These are phyloP conservation scores for Botrytis deweyae DNA, from an alignment of 2,329 filamentous ascomycete genomes.

Conservation along the genomic window DNA sequence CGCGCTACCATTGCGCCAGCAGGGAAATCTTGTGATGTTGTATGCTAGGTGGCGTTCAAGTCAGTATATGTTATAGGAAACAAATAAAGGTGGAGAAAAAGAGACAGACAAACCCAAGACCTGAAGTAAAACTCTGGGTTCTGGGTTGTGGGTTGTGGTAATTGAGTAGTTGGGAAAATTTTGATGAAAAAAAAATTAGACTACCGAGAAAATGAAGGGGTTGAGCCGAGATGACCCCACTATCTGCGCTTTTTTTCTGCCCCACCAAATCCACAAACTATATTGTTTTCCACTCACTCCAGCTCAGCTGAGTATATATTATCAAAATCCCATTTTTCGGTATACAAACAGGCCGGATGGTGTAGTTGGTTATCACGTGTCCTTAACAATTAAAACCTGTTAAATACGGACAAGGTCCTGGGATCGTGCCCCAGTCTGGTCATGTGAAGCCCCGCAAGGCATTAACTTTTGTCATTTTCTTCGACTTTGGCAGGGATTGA, in stretches of 20 bases:
- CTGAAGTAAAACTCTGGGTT: neutral
- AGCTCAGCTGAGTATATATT: neutral
- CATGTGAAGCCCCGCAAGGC: accelerated
- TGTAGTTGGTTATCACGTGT: conserved; percentile 20
- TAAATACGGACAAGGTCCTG: conserved; percentile 17
- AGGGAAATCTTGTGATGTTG: neutral
- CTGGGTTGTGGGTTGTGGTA: neutral
- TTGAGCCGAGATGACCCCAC: conserved; percentile 7
- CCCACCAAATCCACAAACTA: neutral
- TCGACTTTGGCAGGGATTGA: no score
- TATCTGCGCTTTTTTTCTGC: neutral
- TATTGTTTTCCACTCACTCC: neutral
- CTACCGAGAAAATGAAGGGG: conserved; percentile 14
- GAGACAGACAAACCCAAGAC: neutral
- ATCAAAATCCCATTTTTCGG: no score
- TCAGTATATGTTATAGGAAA: accelerated
- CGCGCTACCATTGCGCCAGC: conserved; percentile 19
- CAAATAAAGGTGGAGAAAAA: neutral
- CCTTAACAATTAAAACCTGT: neutral
- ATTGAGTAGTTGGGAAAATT: neutral
- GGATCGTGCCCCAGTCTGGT: conserved; percentile 14
- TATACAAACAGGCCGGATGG: neutral
- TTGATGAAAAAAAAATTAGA: neutral
- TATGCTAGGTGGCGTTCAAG: accelerated
- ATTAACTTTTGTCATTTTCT: neutral